These are phyloP conservation scores for Brassica balearica DNA, from an alignment of 441 rosid species.

Conservation along the genomic window DNA sequence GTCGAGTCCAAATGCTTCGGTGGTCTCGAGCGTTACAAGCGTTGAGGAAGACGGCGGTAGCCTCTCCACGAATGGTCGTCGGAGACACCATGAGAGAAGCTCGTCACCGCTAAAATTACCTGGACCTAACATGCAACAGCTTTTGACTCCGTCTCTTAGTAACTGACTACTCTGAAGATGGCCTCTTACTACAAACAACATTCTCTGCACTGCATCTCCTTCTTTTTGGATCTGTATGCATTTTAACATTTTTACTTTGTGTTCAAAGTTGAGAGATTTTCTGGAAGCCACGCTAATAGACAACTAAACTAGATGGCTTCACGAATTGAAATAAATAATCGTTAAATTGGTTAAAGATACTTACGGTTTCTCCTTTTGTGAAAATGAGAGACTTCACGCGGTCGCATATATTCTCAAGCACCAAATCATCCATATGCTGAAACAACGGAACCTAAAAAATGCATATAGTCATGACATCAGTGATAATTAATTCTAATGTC, in stretches of 20 bases:
- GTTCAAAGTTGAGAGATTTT: too few relatives aligned
- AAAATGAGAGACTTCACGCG: slow-evolving; percentile 90
- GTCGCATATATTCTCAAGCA: slow-evolving; percentile 93
- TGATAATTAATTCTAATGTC: background rate
- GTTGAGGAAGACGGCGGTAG: slow-evolving; percentile 88
- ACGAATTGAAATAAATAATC: too few relatives aligned
- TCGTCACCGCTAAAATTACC: slow-evolving; percentile 98
- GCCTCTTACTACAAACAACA: slow-evolving; percentile 92
- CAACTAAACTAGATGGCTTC: too few relatives aligned
- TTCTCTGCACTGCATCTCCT: slow-evolving; percentile 85
- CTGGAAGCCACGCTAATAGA: too few relatives aligned
- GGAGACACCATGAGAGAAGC: slow-evolving; percentile 92
- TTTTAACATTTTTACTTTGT: background rate
- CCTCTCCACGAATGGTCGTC: slow-evolving; percentile 84
- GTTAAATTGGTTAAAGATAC: slow-evolving; percentile 18
- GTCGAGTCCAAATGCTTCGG: slow-evolving; percentile 89
- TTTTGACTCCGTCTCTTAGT: slow-evolving; percentile 81
- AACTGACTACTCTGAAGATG: slow-evolving; percentile 95
- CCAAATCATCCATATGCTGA: slow-evolving; percentile 95
- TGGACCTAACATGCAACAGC: slow-evolving; percentile 96
- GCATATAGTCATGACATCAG: background rate
- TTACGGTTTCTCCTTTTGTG: slow-evolving; percentile 94
- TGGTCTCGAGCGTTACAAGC: slow-evolving; percentile 81
- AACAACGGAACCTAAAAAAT: slow-evolving; percentile 81
- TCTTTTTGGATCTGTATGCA: slow-evolving; percentile 73